Conservation (phyloP, 768 basidiomycete species). For the Atractiella rhizophila region DNA sequence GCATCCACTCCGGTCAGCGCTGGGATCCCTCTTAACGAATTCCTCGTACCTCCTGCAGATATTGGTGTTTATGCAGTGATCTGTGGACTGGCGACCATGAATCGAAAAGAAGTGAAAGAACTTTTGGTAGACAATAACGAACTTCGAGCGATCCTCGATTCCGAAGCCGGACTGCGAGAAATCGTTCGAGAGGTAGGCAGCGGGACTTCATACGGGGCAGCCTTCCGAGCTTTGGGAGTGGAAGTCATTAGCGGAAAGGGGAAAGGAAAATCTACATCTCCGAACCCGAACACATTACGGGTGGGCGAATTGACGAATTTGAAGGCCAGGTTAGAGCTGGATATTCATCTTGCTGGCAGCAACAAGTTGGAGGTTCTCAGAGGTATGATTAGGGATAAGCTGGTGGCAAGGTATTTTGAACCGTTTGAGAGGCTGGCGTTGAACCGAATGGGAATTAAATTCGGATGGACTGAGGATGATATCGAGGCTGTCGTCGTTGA, state of each 20-base stretch:
- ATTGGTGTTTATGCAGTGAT: constrained; percentile 66
- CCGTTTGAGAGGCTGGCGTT: constrained; percentile 68
- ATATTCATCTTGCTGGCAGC: constrained; percentile 13
- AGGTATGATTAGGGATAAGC: constrained; percentile 44
- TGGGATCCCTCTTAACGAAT: too few species aligned
- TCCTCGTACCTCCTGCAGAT: constrained; percentile 50
- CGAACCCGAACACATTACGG: constrained; percentile 58
- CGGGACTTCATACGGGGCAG: too few species aligned
- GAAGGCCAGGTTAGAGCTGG: constrained; percentile 25
- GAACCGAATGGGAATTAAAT: constrained; percentile 58
- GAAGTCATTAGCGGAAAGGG: too few species aligned
- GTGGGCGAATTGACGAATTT: constrained; percentile 49
- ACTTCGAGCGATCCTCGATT: constrained; percentile 51
- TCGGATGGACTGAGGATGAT: constrained; percentile 51
- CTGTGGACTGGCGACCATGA: constrained; percentile 53
- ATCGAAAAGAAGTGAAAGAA: constrained; percentile 41
- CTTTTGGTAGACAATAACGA: constrained; percentile 36
- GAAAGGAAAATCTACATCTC: constrained; percentile 72
- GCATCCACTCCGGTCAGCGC: too few species aligned
- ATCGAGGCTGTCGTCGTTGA: constrained; percentile 47
- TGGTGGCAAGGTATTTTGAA: constrained; percentile 65
- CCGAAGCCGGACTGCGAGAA: constrained; percentile 64
- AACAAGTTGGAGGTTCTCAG: constrained; percentile 54
- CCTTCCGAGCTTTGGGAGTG: too few species aligned
- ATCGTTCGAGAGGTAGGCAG: too few species aligned